These are phyloP conservation scores for Plasmodium vivax DNA, from an alignment of 169 alveolate species.

Conservation along the genomic window DNA sequence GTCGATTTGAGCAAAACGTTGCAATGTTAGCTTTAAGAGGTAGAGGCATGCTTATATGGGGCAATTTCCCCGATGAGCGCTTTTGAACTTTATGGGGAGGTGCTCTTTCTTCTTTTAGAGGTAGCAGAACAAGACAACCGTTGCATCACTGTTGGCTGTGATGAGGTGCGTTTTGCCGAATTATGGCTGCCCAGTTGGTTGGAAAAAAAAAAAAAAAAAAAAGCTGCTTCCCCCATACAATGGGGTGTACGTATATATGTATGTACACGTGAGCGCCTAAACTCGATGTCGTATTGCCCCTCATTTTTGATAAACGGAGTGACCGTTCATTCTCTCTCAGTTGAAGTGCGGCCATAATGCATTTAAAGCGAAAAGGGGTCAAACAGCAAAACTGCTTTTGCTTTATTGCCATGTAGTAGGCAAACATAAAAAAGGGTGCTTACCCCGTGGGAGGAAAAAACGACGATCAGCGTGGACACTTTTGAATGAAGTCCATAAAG, in stretches of 20 bases:
- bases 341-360: background rate
- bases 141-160: background rate
- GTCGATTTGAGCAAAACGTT: background rate
- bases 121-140: background rate
- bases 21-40: background rate
- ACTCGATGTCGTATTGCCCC: background rate
- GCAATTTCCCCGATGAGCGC: background rate
- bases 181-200: background rate
- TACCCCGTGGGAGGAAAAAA: background rate
- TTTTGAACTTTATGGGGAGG: background rate
- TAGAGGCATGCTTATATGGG: background rate
- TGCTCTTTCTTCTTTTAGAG: background rate
- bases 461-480: background rate
- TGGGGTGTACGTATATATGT: background rate
- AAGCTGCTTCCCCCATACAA: background rate
- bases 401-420: background rate
- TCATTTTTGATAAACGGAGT: background rate
- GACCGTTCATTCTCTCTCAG: background rate
- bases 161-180: background rate
- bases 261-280: background rate
- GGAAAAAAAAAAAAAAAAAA: too few relatives aligned
- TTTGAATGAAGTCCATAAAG: background rate
- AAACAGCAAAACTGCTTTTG: background rate
- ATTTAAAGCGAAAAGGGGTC: background rate
- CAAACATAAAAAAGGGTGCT: background rate